Evolutionary conservation across 1,139 yeast species (phyloP).

Genomic region (Pneumocystis jirovecii): DNA sequence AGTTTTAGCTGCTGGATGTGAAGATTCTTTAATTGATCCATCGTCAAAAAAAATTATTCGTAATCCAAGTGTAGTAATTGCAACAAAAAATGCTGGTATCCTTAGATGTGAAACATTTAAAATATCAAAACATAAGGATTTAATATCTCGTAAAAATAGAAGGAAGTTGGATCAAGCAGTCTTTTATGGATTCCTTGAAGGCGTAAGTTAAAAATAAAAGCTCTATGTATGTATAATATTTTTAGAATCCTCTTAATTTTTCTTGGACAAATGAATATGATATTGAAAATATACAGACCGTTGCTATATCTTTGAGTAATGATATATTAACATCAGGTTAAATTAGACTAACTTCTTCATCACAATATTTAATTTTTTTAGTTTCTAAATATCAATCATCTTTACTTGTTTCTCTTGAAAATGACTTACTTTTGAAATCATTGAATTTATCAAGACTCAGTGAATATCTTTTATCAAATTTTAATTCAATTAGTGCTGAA

Average conservation of each 20-base stretch:
- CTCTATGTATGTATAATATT: background rate
- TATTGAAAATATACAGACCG: constrained; percentile 3
- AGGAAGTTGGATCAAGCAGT: constrained; percentile 58
- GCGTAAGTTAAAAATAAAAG: background rate
- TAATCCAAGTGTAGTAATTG: constrained; percentile 35
- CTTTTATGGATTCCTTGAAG: constrained; percentile 32
- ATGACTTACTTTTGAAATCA: constrained; percentile 33
- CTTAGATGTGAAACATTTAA: constrained; percentile 41
- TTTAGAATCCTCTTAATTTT: constrained; percentile 41
- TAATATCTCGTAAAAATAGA: constrained; percentile 10
- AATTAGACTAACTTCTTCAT: background rate
- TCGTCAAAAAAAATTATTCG: constrained; percentile 17
- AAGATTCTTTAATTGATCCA: constrained; percentile 22
- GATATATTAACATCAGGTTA: background rate
- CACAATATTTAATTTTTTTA: background rate
- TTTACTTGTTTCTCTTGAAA: constrained; percentile 19
- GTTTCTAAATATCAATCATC: background rate
- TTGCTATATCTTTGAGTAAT: constrained; percentile 4
- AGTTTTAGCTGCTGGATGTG: constrained; percentile 42
- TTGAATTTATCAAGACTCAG: constrained; percentile 32
- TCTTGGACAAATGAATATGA: constrained; percentile 1
- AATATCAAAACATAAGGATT: constrained; percentile 16
- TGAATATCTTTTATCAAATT: constrained; percentile 35
- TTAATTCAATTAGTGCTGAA: constrained; percentile 26
- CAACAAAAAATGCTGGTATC: constrained; percentile 50